These are phyloP conservation scores for Begonia loranthoides DNA, from an alignment of 306 rosid species.

Conservation along the genomic window DNA sequence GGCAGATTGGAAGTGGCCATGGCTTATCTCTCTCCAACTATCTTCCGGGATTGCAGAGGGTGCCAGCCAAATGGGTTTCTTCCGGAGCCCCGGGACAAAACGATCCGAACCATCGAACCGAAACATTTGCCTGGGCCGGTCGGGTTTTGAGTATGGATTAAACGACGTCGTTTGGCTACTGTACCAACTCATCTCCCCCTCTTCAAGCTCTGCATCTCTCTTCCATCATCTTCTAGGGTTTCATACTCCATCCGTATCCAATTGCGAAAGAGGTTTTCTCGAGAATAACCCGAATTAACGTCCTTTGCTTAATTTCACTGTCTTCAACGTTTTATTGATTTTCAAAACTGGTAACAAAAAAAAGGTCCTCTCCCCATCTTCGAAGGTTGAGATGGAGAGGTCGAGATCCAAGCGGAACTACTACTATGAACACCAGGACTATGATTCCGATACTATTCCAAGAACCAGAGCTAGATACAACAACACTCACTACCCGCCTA, in stretches of 20 bases:
- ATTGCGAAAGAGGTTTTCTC: not conserved
- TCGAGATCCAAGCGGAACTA: constrained; percentile 96
- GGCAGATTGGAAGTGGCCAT: no score
- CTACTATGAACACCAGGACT: constrained; percentile 81
- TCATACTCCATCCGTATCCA: not conserved
- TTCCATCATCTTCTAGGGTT: not conserved
- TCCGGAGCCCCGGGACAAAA: no score
- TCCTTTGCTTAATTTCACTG: constrained; percentile 1
- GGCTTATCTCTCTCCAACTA: no score
- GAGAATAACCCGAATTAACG: not conserved
- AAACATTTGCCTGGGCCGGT: no score
- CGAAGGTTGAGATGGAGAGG: constrained; percentile 54
- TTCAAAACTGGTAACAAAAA: constrained; percentile 6
- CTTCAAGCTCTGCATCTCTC: not conserved
- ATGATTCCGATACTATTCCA: constrained; percentile 64
- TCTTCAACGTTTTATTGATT: constrained; percentile 11
- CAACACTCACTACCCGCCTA: constrained; percentile 47
- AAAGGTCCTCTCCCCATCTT: constrained; percentile 11
- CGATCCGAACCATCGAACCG: no score
- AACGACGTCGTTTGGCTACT: not conserved
- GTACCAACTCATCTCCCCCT: not conserved
- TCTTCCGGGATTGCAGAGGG: no score
- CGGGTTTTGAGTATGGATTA: not conserved
- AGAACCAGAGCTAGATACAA: constrained; percentile 82
- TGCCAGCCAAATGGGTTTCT: no score